Percentiles rank a stretch among this genome's conserved stretches.
phyloP scores from a whole-genome alignment of 1,284 basidiomycete species.

The Porogramme epimiltina region DNA sequence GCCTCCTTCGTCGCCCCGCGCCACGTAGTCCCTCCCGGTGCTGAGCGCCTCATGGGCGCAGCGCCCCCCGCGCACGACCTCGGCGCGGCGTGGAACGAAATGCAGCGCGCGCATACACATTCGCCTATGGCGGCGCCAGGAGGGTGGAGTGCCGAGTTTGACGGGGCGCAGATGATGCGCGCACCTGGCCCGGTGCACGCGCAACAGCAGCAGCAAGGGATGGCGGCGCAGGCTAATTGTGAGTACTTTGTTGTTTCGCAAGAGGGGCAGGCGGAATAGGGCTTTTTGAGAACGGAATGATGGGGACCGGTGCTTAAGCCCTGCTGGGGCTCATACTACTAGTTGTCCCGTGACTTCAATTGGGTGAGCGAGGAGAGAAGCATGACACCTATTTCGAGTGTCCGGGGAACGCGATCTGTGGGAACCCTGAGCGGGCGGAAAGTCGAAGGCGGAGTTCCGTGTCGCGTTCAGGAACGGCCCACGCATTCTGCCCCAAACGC shows the following conservation, averaged over 20 bases:
- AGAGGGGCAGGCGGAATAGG: too few relatives aligned
- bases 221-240: slow-evolving; percentile 25
- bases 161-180: slow-evolving; percentile 16
- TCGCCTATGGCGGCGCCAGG: slow-evolving; percentile 8
- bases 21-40: slow-evolving; percentile 39
- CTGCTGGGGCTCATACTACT: too few relatives aligned
- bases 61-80: slow-evolving; percentile 35
- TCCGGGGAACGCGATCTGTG: too few relatives aligned
- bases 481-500: too few relatives aligned
- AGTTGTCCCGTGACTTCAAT: too few relatives aligned
- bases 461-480: too few relatives aligned
- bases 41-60: slow-evolving; percentile 35
- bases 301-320: too few relatives aligned
- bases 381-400: too few relatives aligned
- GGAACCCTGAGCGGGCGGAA: too few relatives aligned
- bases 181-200: not conserved
- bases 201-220: slow-evolving; percentile 15
- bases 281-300: too few relatives aligned
- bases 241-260: slow-evolving; percentile 6
- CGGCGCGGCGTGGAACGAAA: slow-evolving; percentile 56
- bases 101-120: slow-evolving; percentile 29
- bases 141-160: slow-evolving; percentile 35
- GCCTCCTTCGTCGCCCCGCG: slow-evolving; percentile 32
- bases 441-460: too few relatives aligned
- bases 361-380: too few relatives aligned